These are phyloP conservation scores for Plectosphaerella plurivora DNA, from an alignment of 2,329 filamentous ascomycete genomes.

Conservation along the genomic window DNA sequence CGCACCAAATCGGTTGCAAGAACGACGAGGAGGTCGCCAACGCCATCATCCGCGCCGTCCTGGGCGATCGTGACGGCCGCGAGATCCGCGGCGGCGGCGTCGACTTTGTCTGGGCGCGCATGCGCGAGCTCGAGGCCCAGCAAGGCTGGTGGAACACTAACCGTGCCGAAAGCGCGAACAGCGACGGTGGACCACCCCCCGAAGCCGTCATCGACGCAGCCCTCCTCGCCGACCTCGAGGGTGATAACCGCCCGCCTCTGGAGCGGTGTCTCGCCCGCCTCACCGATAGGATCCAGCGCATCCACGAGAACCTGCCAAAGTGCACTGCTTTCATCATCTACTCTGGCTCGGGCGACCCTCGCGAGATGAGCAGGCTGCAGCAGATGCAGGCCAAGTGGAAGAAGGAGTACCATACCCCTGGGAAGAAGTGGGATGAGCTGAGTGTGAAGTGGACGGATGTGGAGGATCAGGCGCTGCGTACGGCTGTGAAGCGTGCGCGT, in stretches of 20 bases:
- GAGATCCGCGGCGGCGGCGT: slow-evolving; percentile 57
- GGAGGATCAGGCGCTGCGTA: slow-evolving; percentile 59
- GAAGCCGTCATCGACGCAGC: slow-evolving; percentile 20
- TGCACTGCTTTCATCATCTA: slow-evolving; percentile 63
- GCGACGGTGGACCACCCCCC: slow-evolving; percentile 29
- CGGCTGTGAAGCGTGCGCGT: slow-evolving; percentile 51
- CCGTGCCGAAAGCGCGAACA: slow-evolving; percentile 28
- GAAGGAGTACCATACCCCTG: slow-evolving; percentile 59
- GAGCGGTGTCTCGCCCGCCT: slow-evolving; percentile 42
- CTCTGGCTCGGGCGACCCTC: slow-evolving; percentile 64
- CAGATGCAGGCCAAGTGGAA: slow-evolving; percentile 56
- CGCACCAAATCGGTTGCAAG: slow-evolving; percentile 50
- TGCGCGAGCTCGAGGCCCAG: slow-evolving; percentile 60
- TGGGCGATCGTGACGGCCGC: slow-evolving; percentile 52
- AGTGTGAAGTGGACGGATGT: slow-evolving; percentile 64
- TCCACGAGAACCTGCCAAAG: slow-evolving; percentile 55
- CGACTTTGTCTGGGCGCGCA: slow-evolving; percentile 63
- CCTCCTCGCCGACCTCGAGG: slow-evolving; percentile 6
- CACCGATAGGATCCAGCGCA: slow-evolving; percentile 44
- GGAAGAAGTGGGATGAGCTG: slow-evolving; percentile 62
- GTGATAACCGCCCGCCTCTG: slow-evolving; percentile 24
- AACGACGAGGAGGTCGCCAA: slow-evolving; percentile 55
- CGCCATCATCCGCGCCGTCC: slow-evolving; percentile 52
- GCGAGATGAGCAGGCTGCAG: slow-evolving; percentile 59
- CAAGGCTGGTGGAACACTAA: slow-evolving; percentile 66